phyloP scores from a whole-genome alignment of 768 basidiomycete species.

The Suillus cothurnatus region DNA sequence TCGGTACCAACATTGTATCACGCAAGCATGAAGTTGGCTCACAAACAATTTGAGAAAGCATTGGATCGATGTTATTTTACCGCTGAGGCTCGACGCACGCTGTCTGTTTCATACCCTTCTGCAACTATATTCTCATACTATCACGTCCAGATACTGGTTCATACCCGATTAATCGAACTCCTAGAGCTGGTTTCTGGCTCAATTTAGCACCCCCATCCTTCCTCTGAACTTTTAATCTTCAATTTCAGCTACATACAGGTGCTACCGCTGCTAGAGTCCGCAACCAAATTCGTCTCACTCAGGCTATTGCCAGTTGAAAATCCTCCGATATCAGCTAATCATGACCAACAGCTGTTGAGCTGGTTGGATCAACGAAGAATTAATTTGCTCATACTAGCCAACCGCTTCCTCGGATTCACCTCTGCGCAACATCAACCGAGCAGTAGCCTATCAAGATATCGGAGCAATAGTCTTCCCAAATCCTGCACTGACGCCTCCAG shows the following conservation, averaged over 20 bases:
- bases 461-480: conserved; percentile 20
- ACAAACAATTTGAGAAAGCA: too few relatives aligned
- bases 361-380: too few relatives aligned
- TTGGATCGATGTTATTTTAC: too few relatives aligned
- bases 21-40: too few relatives aligned
- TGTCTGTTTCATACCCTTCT: background rate
- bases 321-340: too few relatives aligned
- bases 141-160: background rate
- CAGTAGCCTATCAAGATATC: conserved; percentile 9
- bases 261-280: background rate
- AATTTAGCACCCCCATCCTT: background rate
- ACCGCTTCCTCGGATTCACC: background rate
- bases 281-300: too few relatives aligned
- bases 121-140: background rate
- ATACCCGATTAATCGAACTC: too few relatives aligned
- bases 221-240: background rate
- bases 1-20: background rate
- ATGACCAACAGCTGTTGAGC: too few relatives aligned
- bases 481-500: conserved; percentile 40
- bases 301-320: too few relatives aligned
- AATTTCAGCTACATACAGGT: background rate
- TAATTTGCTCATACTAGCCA: conserved; percentile 9
- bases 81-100: too few relatives aligned
- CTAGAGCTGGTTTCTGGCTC: background rate
- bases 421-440: background rate